These are phyloP conservation scores for Penicillium pulvis DNA, from an alignment of 495 filamentous ascomycete genomes.

Conservation along the genomic window DNA sequence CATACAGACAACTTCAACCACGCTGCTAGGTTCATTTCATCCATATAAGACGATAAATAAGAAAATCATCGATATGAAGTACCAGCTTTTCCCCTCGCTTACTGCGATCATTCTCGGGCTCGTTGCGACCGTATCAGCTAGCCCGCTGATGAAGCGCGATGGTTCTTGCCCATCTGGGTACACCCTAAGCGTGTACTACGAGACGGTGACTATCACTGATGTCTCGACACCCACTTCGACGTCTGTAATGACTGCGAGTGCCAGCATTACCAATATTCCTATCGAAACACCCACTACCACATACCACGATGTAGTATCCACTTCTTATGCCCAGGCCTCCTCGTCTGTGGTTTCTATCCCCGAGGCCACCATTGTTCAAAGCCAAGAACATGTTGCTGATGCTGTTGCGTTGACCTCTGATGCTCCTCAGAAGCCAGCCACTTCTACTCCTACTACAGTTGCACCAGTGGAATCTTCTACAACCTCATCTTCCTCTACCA, in stretches of 20 bases:
- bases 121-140: slow-evolving; percentile 34
- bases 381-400: neutral
- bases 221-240: neutral
- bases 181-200: slow-evolving; percentile 14
- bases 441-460: slow-evolving; percentile 9
- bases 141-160: slow-evolving; percentile 20
- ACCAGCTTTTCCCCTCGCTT: slow-evolving; percentile 31
- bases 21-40: neutral
- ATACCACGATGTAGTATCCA: neutral
- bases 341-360: slow-evolving; percentile 9
- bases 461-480: slow-evolving; percentile 11
- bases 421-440: neutral
- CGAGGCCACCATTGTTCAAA: slow-evolving; percentile 8
- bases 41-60: neutral
- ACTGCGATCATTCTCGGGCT: slow-evolving; percentile 33
- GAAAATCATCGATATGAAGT: slow-evolving; percentile 34
- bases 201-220: slow-evolving; percentile 9
- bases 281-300: neutral
- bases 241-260: neutral
- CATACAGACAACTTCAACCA: neutral
- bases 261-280: neutral
- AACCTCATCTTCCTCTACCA: slow-evolving; percentile 15
- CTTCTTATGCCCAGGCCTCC: neutral
- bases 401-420: slow-evolving; percentile 14
- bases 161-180: slow-evolving; percentile 24